Base-by-base conservation (phyloP, 805 yeast genomes). In the Tetrapisispora taiwanensis region DNA sequence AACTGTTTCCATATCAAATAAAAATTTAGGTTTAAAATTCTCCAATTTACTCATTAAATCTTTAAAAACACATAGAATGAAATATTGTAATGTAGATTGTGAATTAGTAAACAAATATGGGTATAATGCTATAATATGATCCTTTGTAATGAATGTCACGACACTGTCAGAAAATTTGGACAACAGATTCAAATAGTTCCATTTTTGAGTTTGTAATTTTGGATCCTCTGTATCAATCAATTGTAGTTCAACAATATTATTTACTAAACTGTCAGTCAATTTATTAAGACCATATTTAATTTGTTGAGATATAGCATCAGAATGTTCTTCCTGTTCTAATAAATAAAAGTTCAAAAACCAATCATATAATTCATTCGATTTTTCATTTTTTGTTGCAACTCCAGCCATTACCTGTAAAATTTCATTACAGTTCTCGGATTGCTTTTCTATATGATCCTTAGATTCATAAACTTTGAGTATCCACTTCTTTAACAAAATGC, bases 121-220 rank as follows among this genome's bases (percentile, higher is more conserved):
- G 52, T 78, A 80, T n/a, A 87, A 58, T 0, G 81, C 65, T 3
- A 74, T 60, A 20, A 87, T 67, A 48, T 84, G 87, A 42, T 82
- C 83, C 50, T 81, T 89, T 0, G 72, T 66, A 19, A 86, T 68
- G 34, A 84, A 67, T 1, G 67, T 55, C 0, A 73, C 71, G 41
- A 74, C 74, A 44, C 77, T 70, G 39, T 71, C 73, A 0, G 79
- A 76, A 36, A 84, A 64, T 1, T 73, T 63, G 0, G 85, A 69
- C n/a, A 84, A 52, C 4, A 84, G 42, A 18, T 49, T 46, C 10
- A 53, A 15, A 33, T 43, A 34, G 14, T 44, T 33, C 31, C 42
- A 35, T 26, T 40, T 46, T 19, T 31, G 20, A n/a, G 19, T 24
- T 15, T 18, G 20, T 1, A 18, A 13, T 7, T 30, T 35, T 7